Evolutionary conservation across 768 basidiomycete species (phyloP).

Genomic region (Naganishia vaughanmartiniae): DNA sequence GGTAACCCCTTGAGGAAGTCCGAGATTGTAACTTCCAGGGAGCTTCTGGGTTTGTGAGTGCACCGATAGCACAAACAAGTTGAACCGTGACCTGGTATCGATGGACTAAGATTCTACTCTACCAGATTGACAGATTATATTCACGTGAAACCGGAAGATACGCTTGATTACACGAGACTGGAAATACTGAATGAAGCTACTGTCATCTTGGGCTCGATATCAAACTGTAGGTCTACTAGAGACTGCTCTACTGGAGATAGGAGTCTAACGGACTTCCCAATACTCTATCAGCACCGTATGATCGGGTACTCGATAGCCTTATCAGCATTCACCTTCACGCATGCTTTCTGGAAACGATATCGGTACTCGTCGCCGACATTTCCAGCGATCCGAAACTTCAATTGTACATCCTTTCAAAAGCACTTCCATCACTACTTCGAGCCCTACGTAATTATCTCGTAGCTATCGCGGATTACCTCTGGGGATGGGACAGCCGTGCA

Average conservation of each 20-base stretch:
- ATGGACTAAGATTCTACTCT: not conserved
- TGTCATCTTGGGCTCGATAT: constrained; percentile 47
- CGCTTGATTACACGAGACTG: constrained; percentile 5
- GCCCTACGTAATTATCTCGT: constrained; percentile 46
- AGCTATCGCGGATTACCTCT: constrained; percentile 45
- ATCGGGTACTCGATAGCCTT: constrained; percentile 27
- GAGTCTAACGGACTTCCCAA: not conserved
- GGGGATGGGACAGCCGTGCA: constrained; percentile 35
- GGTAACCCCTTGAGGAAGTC: constrained; percentile 51
- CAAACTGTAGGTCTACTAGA: constrained; percentile 39
- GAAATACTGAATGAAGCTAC: constrained; percentile 45
- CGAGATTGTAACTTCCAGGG: constrained; percentile 27
- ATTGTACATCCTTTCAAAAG: constrained; percentile 22
- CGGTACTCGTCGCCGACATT: constrained; percentile 34
- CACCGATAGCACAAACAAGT: not conserved
- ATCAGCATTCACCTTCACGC: constrained; percentile 41
- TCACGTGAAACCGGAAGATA: constrained; percentile 9
- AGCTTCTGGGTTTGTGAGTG: constrained; percentile 19
- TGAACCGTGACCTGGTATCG: not conserved
- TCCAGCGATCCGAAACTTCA: not conserved
- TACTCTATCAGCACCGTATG: constrained; percentile 3
- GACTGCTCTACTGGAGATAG: not conserved
- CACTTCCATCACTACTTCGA: constrained; percentile 41
- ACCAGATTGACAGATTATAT: constrained; percentile 17
- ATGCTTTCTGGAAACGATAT: constrained; percentile 37